Conservation (phyloP, 2,329 filamentous ascomycete species). For the Emergomyces orientalis region DNA sequence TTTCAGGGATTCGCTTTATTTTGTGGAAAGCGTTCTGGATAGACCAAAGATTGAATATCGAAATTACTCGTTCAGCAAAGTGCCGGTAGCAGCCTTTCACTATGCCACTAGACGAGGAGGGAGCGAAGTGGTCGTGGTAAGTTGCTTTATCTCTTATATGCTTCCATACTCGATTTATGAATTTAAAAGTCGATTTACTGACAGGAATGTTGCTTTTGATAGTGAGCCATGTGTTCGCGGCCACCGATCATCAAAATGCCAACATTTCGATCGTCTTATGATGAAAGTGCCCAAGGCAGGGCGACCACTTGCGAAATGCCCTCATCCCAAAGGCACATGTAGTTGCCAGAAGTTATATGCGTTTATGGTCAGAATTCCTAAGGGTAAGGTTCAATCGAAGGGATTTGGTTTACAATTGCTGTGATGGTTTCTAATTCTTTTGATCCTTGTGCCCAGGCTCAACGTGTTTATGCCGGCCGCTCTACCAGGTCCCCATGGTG, state of each 20-base stretch:
- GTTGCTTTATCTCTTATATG: constrained; percentile 8
- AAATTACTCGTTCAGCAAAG: not conserved
- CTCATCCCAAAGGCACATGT: constrained; percentile 37
- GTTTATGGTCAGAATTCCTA: constrained; percentile 39
- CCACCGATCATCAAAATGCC: constrained; percentile 42
- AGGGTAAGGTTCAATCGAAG: constrained; percentile 24
- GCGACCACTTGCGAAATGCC: constrained; percentile 39
- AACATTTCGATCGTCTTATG: constrained; percentile 41
- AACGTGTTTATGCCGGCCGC: constrained; percentile 33
- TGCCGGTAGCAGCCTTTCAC: not conserved
- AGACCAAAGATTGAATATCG: not conserved
- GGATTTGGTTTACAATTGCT: constrained; percentile 3
- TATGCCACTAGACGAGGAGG: constrained; percentile 39
- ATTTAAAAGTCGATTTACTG: not conserved
- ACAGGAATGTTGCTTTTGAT: not conserved
- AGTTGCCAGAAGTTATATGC: constrained; percentile 35
- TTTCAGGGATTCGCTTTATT: not conserved
- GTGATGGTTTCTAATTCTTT: constrained; percentile 8
- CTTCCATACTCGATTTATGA: not conserved
- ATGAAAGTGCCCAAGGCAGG: constrained; percentile 43
- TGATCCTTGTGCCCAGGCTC: constrained; percentile 23
- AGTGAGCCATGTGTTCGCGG: constrained; percentile 43
- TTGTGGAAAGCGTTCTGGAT: not conserved
- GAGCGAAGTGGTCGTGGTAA: constrained; percentile 40
- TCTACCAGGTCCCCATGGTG: constrained; percentile 31